These are phyloP conservation scores for Fragilariopsis cylindrus DNA, from an alignment of 108 stramenopile species.

Conservation along the genomic window DNA sequence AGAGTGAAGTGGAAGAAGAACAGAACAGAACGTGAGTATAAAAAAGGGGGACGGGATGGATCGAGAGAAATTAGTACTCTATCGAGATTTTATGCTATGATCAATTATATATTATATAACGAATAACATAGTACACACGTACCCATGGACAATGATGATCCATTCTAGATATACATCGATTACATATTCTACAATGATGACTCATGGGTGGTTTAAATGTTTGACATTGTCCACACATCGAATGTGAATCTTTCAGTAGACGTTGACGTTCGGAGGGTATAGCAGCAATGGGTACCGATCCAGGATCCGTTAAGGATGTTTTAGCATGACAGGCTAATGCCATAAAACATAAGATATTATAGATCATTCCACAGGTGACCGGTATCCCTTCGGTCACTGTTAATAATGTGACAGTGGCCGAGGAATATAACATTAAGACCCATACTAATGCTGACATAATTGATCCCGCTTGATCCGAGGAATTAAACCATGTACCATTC, in stretches of 20 bases:
- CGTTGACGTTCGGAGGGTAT: constrained; percentile 67
- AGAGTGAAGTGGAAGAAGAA: background rate
- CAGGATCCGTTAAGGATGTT: constrained; percentile 88
- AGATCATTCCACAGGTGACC: constrained; percentile 50
- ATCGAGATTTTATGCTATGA: too few species aligned
- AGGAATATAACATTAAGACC: constrained; percentile 63
- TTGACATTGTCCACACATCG: constrained; percentile 84
- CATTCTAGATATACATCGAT: constrained; percentile 91
- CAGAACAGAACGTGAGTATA: background rate
- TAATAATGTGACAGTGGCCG: constrained; percentile 63
- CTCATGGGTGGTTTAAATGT: constrained; percentile 91
- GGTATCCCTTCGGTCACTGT: constrained; percentile 61
- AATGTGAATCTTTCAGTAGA: constrained; percentile 49
- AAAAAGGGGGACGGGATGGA: background rate
- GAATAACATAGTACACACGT: background rate
- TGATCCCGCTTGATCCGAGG: constrained; percentile 67
- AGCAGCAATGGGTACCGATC: constrained; percentile 80
- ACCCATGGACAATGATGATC: constrained; percentile 99
- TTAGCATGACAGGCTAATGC: constrained; percentile 76
- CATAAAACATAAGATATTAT: constrained; percentile 54
- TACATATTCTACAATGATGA: constrained; percentile 97
- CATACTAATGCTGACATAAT: constrained; percentile 68
- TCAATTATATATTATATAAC: too few species aligned
- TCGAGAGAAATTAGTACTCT: background rate
- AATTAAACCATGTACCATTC: constrained; percentile 81